Evolutionary conservation across 352 stramenopile genomes (phyloP).

Genomic region (Phytophthora hibernalis): DNA sequence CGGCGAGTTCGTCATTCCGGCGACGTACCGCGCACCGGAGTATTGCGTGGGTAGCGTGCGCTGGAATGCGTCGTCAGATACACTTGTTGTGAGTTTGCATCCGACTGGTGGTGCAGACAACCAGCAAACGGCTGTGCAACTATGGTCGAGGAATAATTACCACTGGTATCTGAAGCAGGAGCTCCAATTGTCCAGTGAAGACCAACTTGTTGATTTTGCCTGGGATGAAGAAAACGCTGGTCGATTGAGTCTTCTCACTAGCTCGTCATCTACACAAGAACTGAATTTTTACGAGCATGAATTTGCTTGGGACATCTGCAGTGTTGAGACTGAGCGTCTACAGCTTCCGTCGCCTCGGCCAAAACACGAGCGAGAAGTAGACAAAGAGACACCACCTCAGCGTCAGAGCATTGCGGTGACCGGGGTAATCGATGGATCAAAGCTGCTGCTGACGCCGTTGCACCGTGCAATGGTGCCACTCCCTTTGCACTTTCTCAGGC

Average conservation of each 20-base stretch:
- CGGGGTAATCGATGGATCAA: slow-evolving; percentile 65
- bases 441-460: slow-evolving; percentile 73
- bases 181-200: slow-evolving; percentile 25
- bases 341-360: slow-evolving; percentile 1
- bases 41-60: slow-evolving; percentile 44
- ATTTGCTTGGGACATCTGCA: slow-evolving; percentile 57
- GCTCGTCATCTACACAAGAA: slow-evolving; percentile 9
- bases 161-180: slow-evolving; percentile 90
- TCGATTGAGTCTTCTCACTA: slow-evolving; percentile 48
- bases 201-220: slow-evolving; percentile 39
- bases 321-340: slow-evolving; percentile 26
- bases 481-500: slow-evolving; percentile 56
- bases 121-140: slow-evolving; percentile 48
- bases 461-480: slow-evolving; percentile 73
- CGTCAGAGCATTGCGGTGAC: slow-evolving; percentile 47
- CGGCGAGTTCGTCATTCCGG: slow-evolving; percentile 73
- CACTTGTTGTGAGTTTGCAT: slow-evolving; percentile 64
- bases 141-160: slow-evolving; percentile 86
- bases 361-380: background rate
- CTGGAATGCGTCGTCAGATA: slow-evolving; percentile 78
- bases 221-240: slow-evolving; percentile 69
- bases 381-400: background rate
- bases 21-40: slow-evolving; percentile 36
- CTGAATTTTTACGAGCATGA: slow-evolving; percentile 53
- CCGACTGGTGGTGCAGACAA: background rate